phyloP scores from a whole-genome alignment of 2,329 filamentous ascomycete species.

The Xylaria arbuscula region DNA sequence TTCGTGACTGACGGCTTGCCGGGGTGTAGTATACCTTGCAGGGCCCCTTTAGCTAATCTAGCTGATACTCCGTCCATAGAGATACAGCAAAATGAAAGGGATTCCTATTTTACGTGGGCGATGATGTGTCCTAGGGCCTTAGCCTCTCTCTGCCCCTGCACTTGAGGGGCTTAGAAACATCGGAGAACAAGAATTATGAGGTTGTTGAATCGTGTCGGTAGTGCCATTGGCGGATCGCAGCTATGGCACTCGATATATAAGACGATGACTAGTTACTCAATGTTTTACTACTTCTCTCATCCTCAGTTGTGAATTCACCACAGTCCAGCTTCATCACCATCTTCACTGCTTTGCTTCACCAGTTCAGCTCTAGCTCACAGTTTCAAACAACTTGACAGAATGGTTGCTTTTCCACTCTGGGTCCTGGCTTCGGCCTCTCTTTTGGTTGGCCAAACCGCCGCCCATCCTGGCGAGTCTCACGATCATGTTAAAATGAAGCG shows the following conservation, averaged over 20 bases:
- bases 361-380: background rate
- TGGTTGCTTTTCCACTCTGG: slow-evolving; percentile 44
- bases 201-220: background rate
- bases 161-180: slow-evolving; percentile 9
- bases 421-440: slow-evolving; percentile 38
- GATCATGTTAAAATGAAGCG: slow-evolving; percentile 48
- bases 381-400: slow-evolving; percentile 20
- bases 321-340: background rate
- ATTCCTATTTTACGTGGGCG: slow-evolving; percentile 23
- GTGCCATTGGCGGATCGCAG: background rate
- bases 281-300: slow-evolving; percentile 1
- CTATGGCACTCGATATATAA: slow-evolving; percentile 17
- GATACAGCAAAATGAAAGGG: slow-evolving; percentile 2
- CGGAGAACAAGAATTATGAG: background rate
- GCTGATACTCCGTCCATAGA: background rate
- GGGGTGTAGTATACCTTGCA: background rate
- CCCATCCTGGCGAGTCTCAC: slow-evolving; percentile 52
- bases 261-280: background rate
- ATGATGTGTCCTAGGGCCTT: slow-evolving; percentile 27
- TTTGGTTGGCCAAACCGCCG: slow-evolving; percentile 44
- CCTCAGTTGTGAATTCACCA: background rate
- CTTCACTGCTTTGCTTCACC: background rate
- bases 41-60: slow-evolving; percentile 3
- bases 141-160: slow-evolving; percentile 2
- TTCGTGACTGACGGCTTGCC: slow-evolving; percentile 18